Base-by-base conservation (phyloP, 73 alveolate genomes). In the Loxodes magnus region DNA sequence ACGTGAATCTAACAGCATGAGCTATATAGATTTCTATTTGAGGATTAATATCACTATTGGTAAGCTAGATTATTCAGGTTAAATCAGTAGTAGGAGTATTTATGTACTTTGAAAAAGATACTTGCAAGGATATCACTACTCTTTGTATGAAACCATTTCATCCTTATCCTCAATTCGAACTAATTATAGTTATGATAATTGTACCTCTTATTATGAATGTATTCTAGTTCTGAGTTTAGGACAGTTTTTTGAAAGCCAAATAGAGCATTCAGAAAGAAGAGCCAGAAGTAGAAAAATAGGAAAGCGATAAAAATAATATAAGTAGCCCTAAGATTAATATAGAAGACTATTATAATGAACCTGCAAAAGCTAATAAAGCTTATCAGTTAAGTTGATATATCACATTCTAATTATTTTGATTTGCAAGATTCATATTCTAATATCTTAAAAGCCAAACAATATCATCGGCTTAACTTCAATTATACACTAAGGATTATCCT, bases 1-100 rank as follows among this genome's bases (percentile, higher is more conserved):
- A 41, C 29, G 56, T 72, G 0, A 79, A 72, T 26, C 56, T 64
- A 51, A 68, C 66, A 31, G 51, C 57, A 14, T 72, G 87, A 79
- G 63, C 64, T 6, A 46, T 72, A 10, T 72, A 72, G 36, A 43
- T 72, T 6, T 53, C 56, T 14, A 67, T 66, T 25, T 72, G 87
- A 79, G 64, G 63, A 23, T 44, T 43, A 3, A 51, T 72, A 26
- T 72, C 66, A 1, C 21, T 64, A 5, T 35, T 65, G 24, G 74
- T 58, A 14, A 68, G n/a, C n/a, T 12, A n/a, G n/a, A n/a, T 44
- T 16, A 20, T 44, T 15, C 41, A 44, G 35, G 23, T 43, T 39
- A 37, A 34, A 17, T 54, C 56, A 2, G 21, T 54, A 39, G 19
- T 34, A 20, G n/a, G 41, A 17, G 36, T 37, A 4, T 6, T 54